Conservation (phyloP, 768 basidiomycete genomes). For the Trametes coccinea region DNA sequence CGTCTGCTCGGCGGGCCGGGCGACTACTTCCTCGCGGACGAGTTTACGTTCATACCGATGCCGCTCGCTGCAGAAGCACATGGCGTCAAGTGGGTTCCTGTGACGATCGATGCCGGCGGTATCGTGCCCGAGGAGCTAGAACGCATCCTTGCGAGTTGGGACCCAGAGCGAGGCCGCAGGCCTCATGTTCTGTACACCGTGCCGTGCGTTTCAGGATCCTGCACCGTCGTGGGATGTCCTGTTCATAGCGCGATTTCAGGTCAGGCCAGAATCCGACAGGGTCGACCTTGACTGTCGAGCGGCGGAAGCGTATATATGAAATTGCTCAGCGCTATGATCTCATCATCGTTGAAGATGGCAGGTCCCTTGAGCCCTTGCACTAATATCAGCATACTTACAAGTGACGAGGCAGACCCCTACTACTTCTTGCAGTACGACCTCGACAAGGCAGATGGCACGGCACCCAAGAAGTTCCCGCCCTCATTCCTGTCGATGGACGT, state of each 20-base stretch:
- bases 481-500: constrained; percentile 31
- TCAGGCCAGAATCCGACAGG: constrained; percentile 54
- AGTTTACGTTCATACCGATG: constrained; percentile 44
- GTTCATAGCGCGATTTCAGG: constrained; percentile 19
- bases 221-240: background rate
- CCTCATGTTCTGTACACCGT: constrained; percentile 56
- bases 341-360: constrained; percentile 49
- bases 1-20: constrained; percentile 42
- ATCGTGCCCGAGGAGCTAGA: constrained; percentile 53
- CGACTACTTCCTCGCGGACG: constrained; percentile 45
- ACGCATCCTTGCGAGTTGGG: constrained; percentile 44
- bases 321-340: constrained; percentile 51
- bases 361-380: background rate
- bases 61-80: constrained; percentile 41
- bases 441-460: background rate
- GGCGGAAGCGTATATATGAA: constrained; percentile 49
- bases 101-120: constrained; percentile 51
- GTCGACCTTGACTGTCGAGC: constrained; percentile 43
- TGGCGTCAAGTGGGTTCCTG: constrained; percentile 44
- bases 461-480: constrained; percentile 11
- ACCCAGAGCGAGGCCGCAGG: constrained; percentile 45
- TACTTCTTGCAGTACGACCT: constrained; percentile 48
- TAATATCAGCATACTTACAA: background rate
- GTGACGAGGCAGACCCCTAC: constrained; percentile 43
- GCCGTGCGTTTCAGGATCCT: constrained; percentile 36